These are phyloP conservation scores for Ramaria sp. DNA, from an alignment of 768 basidiomycete genomes.

Conservation along the genomic window DNA sequence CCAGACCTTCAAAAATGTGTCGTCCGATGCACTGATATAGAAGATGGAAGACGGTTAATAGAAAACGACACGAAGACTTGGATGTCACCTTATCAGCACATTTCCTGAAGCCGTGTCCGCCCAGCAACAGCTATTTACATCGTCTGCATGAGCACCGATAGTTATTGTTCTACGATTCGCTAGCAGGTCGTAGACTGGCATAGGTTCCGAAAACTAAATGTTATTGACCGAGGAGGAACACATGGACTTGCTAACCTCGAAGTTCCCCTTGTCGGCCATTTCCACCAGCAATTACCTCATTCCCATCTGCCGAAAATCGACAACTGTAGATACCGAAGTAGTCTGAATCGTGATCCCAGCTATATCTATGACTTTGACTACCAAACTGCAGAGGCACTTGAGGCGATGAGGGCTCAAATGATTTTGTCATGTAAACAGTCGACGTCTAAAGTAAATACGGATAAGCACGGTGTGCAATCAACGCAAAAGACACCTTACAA, in stretches of 20 bases:
- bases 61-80: not conserved
- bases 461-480: slow-evolving; percentile 1
- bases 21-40: slow-evolving; percentile 76
- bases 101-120: slow-evolving; percentile 90
- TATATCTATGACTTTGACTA: slow-evolving; percentile 18
- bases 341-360: slow-evolving; percentile 26
- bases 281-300: slow-evolving; percentile 90
- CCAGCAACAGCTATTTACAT: slow-evolving; percentile 95
- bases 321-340: slow-evolving; percentile 84
- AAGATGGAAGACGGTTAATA: not conserved
- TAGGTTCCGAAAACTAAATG: slow-evolving; percentile 2
- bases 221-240: not conserved
- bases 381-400: slow-evolving; percentile 51
- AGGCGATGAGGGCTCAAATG: slow-evolving; percentile 45
- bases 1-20: slow-evolving; percentile 94
- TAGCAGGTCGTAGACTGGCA: slow-evolving; percentile 82
- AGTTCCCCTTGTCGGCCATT: slow-evolving; percentile 39
- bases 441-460: slow-evolving; percentile 38
- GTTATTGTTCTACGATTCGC: slow-evolving; percentile 70
- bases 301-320: slow-evolving; percentile 92
- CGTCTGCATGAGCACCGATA: slow-evolving; percentile 79
- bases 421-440: slow-evolving; percentile 66
- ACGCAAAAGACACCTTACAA: slow-evolving; percentile 35
- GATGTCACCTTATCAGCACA: slow-evolving; percentile 47
- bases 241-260: not conserved